These are phyloP conservation scores for Trichothecium sympodiale DNA, from an alignment of 2,329 filamentous ascomycete species.

Conservation along the genomic window DNA sequence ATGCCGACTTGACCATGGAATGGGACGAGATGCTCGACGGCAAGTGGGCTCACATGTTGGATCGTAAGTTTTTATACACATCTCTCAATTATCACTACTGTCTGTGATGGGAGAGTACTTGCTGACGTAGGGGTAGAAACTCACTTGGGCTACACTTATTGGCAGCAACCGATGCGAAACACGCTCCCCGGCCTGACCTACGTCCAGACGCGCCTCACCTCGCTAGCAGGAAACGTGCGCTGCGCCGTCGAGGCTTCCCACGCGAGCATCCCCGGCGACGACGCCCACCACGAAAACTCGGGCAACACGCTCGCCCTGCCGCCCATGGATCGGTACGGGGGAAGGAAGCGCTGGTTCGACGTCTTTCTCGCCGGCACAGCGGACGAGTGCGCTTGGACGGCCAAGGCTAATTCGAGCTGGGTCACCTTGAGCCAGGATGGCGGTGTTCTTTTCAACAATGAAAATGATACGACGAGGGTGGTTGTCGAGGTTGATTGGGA, in stretches of 20 bases:
- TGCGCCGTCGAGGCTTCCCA: constrained; percentile 54
- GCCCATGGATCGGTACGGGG: constrained; percentile 46
- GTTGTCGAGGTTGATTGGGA: constrained; percentile 10
- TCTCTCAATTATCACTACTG: neutral
- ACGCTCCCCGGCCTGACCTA: constrained; percentile 38
- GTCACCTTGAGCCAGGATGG: constrained; percentile 38
- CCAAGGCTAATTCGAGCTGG: constrained; percentile 35
- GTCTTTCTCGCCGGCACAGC: constrained; percentile 36
- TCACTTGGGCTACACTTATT: constrained; percentile 40
- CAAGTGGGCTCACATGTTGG: constrained; percentile 53
- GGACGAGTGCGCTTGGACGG: constrained; percentile 24
- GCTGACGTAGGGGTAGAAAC: constrained; percentile 23
- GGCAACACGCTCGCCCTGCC: constrained; percentile 41
- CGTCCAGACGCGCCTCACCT: constrained; percentile 16
- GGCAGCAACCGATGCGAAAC: constrained; percentile 67
- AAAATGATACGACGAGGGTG: constrained; percentile 6
- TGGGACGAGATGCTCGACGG: constrained; percentile 49
- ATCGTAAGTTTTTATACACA: constrained; percentile 32
- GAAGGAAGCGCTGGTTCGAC: constrained; percentile 46
- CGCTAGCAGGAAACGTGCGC: constrained; percentile 46
- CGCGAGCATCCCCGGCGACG: constrained; percentile 53
- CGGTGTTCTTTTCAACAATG: constrained; percentile 35
- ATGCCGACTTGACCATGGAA: constrained; percentile 41
- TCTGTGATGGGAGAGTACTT: neutral
- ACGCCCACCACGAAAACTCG: constrained; percentile 28